Evolutionary conservation across 768 basidiomycete species (phyloP).

Genomic region (Boletus speciosus): DNA sequence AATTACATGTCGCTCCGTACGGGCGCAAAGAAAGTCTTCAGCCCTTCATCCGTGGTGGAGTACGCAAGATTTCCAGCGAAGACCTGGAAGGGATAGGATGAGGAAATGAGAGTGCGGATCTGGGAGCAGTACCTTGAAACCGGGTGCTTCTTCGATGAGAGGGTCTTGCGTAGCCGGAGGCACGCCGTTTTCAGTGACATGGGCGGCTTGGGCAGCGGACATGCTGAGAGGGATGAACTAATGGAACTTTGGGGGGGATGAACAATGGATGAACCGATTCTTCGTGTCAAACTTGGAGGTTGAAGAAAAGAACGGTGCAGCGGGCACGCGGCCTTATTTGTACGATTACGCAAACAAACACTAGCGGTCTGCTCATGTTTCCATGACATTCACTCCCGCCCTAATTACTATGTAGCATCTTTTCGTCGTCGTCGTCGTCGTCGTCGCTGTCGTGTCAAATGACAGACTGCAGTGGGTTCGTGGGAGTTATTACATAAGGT

Average conservation of each 20-base stretch:
- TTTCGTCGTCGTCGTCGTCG: neutral
- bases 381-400: constrained; percentile 35
- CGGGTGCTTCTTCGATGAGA: constrained; percentile 64
- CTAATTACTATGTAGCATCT: neutral
- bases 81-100: constrained; percentile 48
- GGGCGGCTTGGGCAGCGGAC: constrained; percentile 90
- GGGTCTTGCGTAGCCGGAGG: constrained; percentile 71
- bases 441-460: neutral
- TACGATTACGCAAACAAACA: constrained; percentile 32
- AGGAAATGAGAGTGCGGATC: constrained; percentile 20
- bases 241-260: constrained; percentile 48
- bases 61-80: constrained; percentile 97
- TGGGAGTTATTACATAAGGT: constrained; percentile 27
- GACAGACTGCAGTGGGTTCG: constrained; percentile 1
- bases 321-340: constrained; percentile 37
- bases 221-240: constrained; percentile 61
- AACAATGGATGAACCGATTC: constrained; percentile 78
- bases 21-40: constrained; percentile 90
- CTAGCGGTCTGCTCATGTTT: constrained; percentile 33
- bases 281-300: constrained; percentile 83
- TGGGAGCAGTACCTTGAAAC: constrained; percentile 62
- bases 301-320: constrained; percentile 46
- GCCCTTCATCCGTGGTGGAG: constrained; percentile 89
- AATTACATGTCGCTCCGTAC: constrained; percentile 85
- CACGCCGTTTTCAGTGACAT: constrained; percentile 79